Conservation (phyloP, 164 flowering plant species). For the Aristolochia contorta region DNA sequence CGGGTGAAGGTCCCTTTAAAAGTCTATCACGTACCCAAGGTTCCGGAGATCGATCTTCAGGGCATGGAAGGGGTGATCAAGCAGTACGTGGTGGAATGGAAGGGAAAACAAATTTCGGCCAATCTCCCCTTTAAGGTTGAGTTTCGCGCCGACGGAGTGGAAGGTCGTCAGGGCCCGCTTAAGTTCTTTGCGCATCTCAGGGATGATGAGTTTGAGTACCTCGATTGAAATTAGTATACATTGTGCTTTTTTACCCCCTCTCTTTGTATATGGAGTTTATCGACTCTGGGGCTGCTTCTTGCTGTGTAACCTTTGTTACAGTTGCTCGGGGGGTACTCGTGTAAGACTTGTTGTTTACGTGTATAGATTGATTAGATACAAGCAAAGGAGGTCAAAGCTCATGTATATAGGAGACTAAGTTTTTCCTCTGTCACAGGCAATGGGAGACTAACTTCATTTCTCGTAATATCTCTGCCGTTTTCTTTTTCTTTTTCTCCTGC, state of each 20-base stretch:
- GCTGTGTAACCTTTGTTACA: no score
- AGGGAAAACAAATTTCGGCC: constrained; percentile 73
- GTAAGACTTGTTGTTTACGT: no score
- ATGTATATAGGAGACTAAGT: no score
- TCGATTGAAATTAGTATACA: constrained; percentile 1
- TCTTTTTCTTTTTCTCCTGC: no score
- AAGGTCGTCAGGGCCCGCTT: constrained; percentile 40
- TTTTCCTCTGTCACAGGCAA: no score
- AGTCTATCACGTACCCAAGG: constrained; percentile 71
- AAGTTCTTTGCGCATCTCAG: constrained; percentile 75
- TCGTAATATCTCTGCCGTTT: no score
- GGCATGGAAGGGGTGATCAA: constrained; percentile 64
- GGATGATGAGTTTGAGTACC: constrained; percentile 78
- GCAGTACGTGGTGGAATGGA: constrained; percentile 67
- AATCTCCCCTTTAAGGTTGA: constrained; percentile 72
- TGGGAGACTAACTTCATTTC: background rate
- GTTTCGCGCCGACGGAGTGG: constrained; percentile 29
- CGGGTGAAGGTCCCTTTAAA: constrained; percentile 68
- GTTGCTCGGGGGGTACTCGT: no score
- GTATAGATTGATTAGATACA: no score
- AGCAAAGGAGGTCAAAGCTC: no score
- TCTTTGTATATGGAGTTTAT: background rate
- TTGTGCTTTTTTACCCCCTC: background rate
- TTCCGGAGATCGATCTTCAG: constrained; percentile 51
- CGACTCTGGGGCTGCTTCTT: no score